These are phyloP conservation scores for Epithemia pelagica DNA, from an alignment of 108 stramenopile species.

Conservation along the genomic window DNA sequence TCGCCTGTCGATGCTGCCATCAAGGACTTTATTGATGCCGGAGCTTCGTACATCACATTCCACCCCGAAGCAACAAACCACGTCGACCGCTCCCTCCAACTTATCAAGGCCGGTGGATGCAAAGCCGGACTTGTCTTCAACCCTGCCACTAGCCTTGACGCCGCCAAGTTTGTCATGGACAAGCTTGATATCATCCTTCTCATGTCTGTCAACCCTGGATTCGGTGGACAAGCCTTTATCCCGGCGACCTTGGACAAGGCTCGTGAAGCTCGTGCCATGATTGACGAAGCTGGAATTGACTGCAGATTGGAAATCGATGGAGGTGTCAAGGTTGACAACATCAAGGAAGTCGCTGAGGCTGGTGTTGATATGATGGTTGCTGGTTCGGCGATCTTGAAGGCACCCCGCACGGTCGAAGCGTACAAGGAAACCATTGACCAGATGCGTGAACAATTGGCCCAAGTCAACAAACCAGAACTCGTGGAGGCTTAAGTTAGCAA, in stretches of 20 bases:
- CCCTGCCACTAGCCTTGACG: slow-evolving; percentile 91
- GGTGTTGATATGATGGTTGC: slow-evolving; percentile 99
- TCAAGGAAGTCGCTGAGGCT: slow-evolving; percentile 92
- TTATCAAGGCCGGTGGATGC: slow-evolving; percentile 93
- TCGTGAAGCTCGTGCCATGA: slow-evolving; percentile 89
- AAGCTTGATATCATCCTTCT: slow-evolving; percentile 97
- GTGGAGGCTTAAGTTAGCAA: neutral
- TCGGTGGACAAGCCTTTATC: slow-evolving; percentile 96
- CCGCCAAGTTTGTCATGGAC: slow-evolving; percentile 88
- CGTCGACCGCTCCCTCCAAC: slow-evolving; percentile 91
- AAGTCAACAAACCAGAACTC: neutral
- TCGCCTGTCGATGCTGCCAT: slow-evolving; percentile 93
- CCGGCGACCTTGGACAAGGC: slow-evolving; percentile 89
- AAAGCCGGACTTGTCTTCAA: slow-evolving; percentile 98
- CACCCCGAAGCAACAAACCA: slow-evolving; percentile 97
- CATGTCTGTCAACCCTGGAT: slow-evolving; percentile 98
- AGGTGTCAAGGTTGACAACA: slow-evolving; percentile 90
- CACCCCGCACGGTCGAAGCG: slow-evolving; percentile 90
- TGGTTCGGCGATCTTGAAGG: slow-evolving; percentile 94
- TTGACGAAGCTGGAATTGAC: slow-evolving; percentile 92
- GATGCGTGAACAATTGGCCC: slow-evolving; percentile 91
- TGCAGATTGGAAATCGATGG: slow-evolving; percentile 97
- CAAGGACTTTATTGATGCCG: slow-evolving; percentile 90
- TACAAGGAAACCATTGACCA: slow-evolving; percentile 94
- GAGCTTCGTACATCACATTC: slow-evolving; percentile 98